Evolutionary conservation across 441 rosid genomes (phyloP).

Genomic region (Pelargonium cotyledonis): DNA sequence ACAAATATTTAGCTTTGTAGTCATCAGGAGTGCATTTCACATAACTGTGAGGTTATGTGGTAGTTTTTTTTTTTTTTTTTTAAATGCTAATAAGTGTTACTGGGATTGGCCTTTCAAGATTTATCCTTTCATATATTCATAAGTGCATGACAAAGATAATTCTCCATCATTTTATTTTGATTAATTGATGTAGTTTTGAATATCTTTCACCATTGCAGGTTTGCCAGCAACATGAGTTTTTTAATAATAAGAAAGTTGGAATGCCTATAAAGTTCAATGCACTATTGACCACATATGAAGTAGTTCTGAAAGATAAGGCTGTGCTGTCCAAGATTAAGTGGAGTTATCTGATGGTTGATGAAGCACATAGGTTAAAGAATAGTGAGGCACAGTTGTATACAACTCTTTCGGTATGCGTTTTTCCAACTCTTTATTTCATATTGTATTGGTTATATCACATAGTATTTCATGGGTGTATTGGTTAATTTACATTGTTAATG

Average conservation of each 20-base stretch:
- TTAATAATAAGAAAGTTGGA: conserved; percentile 77
- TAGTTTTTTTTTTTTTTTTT: conserved; percentile 1
- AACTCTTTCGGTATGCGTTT: conserved; percentile 64
- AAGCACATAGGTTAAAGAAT: conserved; percentile 98
- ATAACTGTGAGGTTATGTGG: conserved; percentile 7
- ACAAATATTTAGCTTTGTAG: conserved; percentile 1
- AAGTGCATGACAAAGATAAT: background rate
- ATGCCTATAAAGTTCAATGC: conserved; percentile 85
- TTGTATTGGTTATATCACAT: conserved; percentile 9
- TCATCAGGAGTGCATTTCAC: conserved; percentile 4
- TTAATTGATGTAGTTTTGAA: conserved; percentile 1
- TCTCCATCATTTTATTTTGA: background rate
- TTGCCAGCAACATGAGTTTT: conserved; percentile 94
- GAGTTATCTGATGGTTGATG: conserved; percentile 99
- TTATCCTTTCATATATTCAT: conserved; percentile 4
- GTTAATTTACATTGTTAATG: conserved; percentile 15
- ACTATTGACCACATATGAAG: conserved; percentile 95
- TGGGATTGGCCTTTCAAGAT: background rate
- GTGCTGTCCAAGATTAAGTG: conserved; percentile 94
- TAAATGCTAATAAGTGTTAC: background rate
- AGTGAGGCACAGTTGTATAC: conserved; percentile 98
- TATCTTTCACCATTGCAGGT: conserved; percentile 46
- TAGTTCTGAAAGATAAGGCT: conserved; percentile 91
- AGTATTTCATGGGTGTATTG: background rate
- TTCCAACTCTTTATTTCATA: conserved; percentile 10